Conservation (phyloP, 1,284 basidiomycete genomes). For the Polyporus tsugae region DNA sequence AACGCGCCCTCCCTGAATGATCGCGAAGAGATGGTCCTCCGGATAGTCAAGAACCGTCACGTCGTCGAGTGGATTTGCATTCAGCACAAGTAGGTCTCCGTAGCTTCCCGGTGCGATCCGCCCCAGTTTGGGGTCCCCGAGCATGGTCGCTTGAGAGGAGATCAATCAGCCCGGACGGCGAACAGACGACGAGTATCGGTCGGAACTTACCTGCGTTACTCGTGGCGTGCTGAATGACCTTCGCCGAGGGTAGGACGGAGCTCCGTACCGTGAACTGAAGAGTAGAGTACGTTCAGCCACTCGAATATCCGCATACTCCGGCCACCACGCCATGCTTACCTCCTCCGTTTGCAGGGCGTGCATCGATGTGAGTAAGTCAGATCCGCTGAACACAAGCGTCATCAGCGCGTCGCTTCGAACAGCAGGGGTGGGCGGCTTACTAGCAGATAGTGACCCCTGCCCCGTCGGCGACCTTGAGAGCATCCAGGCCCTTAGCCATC, state of each 20-base stretch:
- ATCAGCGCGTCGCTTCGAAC: not conserved
- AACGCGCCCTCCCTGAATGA: conserved; percentile 49
- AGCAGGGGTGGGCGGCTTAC: conserved; percentile 30
- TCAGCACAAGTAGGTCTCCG: conserved; percentile 53
- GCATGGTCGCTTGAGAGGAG: conserved; percentile 38
- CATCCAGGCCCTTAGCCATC: conserved; percentile 49
- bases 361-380: conserved; percentile 50
- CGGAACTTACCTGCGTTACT: conserved; percentile 48
- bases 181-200: not conserved
- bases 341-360: conserved; percentile 53
- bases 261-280: conserved; percentile 50
- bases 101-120: conserved; percentile 38
- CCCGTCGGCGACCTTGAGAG: conserved; percentile 47
- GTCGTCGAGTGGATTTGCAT: conserved; percentile 54
- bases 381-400: conserved; percentile 41
- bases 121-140: conserved; percentile 47
- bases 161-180: not conserved
- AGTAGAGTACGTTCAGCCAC: not conserved
- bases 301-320: not conserved
- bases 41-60: conserved; percentile 52
- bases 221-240: conserved; percentile 53
- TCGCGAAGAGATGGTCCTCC: conserved; percentile 45
- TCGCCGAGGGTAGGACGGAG: conserved; percentile 45
- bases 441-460: conserved; percentile 49
- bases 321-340: conserved; percentile 17